phyloP scores from a whole-genome alignment of 2,329 filamentous ascomycete species.

The Didymella keratinophila region DNA sequence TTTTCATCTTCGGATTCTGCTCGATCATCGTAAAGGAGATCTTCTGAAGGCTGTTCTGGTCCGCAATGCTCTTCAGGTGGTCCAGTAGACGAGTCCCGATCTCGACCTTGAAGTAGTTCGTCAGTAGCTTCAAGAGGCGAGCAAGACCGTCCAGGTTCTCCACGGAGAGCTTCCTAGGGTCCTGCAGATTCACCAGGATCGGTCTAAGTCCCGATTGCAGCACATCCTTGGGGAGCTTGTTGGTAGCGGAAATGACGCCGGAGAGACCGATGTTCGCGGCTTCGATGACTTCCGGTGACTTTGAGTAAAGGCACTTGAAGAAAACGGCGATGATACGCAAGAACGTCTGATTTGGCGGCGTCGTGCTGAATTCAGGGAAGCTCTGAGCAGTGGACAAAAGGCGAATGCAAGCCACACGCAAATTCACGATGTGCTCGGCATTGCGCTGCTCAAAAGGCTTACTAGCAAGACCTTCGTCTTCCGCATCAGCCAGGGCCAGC shows the following conservation, averaged over 20 bases:
- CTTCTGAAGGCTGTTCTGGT: conserved; percentile 80
- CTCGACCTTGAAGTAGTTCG: conserved; percentile 99
- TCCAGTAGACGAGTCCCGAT: conserved; percentile 93
- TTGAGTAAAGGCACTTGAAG: conserved; percentile 96
- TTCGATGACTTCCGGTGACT: conserved; percentile 89
- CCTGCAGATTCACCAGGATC: conserved; percentile 95
- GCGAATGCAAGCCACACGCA: conserved; percentile 91
- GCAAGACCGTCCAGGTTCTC: conserved; percentile 91
- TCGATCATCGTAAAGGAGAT: conserved; percentile 95
- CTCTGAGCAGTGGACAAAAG: conserved; percentile 92
- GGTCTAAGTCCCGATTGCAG: conserved; percentile 92
- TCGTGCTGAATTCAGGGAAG: conserved; percentile 88
- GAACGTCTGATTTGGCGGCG: conserved; percentile 69
- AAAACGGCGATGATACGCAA: conserved; percentile 85
- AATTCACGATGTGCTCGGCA: conserved; percentile 90
- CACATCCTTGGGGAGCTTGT: conserved; percentile 92
- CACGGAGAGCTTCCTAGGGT: conserved; percentile 87
- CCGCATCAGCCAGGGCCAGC: conserved; percentile 89
- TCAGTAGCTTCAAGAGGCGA: conserved; percentile 86
- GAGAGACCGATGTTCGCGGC: conserved; percentile 91
- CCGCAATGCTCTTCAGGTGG: conserved; percentile 89
- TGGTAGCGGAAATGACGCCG: conserved; percentile 84
- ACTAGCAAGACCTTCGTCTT: conserved; percentile 86
- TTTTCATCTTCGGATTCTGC: conserved; percentile 90
- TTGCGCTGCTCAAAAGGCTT: conserved; percentile 91